Base-by-base conservation (phyloP, 2,329 filamentous ascomycete genomes). In the Arthrobotrys entomopaga region DNA sequence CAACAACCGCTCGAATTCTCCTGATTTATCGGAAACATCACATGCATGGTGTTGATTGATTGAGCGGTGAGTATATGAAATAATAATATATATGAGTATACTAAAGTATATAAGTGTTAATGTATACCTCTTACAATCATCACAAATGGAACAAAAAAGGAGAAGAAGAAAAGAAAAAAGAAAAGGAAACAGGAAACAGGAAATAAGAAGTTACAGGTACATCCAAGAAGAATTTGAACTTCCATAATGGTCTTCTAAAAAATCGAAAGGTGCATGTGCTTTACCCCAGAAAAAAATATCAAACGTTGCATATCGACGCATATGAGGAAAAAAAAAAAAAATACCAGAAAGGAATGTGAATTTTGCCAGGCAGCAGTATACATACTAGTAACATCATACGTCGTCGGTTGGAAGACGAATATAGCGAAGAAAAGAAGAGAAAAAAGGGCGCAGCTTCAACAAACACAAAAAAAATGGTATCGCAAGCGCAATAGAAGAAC, bases 231-330 rank as follows among this genome's bases (percentile, higher is more conserved):
- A 1, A n/a, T 13, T 6, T 15, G 16, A 46, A 15, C 42, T 46
- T 46, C 42, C 42, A 46, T 19, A 43, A 64, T 26, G 38, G 5
- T 46, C 10, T 24, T 20, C 34, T 26, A 56, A 20, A 42, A 58
- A 50, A n/a, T n/a, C 65, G 60, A 34, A 34, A 46, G 5, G 6
- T 19, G 42, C 42, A 46, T 46, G 42, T 46, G 42, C 42, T 64
- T 49, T 64, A 34, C 52, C 15, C 46, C 24, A 15, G 42, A 40
- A 63, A 71, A 58, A 63, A 71, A 58, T 54, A 61, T 59, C 66
- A 71, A 71, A 71, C 66, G 38, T 59, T 43, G 66, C 66, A 71
- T 64, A 42, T 50, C 52, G 29, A 49, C 59, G 42, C 53, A 52
- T 26, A 43, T 24, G 24, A 48, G 48, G 49, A 56, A 24, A 16